These are phyloP conservation scores for Ilyonectria mors-panacis DNA, from an alignment of 2,329 filamentous ascomycete species.

Conservation along the genomic window DNA sequence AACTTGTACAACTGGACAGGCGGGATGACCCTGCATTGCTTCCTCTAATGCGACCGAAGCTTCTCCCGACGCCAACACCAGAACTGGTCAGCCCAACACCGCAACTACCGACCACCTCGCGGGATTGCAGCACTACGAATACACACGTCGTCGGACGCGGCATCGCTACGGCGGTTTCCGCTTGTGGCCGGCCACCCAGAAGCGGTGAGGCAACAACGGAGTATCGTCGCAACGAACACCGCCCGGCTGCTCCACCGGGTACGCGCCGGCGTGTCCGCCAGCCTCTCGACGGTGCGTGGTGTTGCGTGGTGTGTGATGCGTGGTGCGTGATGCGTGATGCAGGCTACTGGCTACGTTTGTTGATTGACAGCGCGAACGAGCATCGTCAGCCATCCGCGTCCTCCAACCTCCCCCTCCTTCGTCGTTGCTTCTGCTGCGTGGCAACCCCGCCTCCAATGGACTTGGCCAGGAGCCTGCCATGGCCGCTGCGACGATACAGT, in stretches of 20 bases:
- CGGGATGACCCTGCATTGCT: constrained; percentile 23
- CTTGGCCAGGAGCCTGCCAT: constrained; percentile 14
- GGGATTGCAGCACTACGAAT: not conserved
- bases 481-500: constrained; percentile 10
- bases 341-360: not conserved
- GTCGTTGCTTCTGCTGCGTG: constrained; percentile 32
- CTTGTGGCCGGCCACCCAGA: not conserved
- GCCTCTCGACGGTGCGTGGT: not conserved
- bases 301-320: not conserved
- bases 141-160: not conserved
- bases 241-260: constrained; percentile 12
- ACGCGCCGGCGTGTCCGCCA: not conserved
- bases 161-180: constrained; percentile 18
- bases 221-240: constrained; percentile 9
- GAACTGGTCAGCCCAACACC: not conserved
- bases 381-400: constrained; percentile 1
- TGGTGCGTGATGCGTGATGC: constrained; percentile 3
- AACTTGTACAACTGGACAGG: not conserved
- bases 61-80: not conserved
- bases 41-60: constrained; percentile 14
- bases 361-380: constrained; percentile 12
- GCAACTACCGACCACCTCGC: not conserved
- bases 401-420: constrained; percentile 7
- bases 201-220: constrained; percentile 19
- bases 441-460: constrained; percentile 38